Conservation (phyloP, 805 yeast species). For the fission yeast (Schizosaccharomyces pombe) region DNA sequence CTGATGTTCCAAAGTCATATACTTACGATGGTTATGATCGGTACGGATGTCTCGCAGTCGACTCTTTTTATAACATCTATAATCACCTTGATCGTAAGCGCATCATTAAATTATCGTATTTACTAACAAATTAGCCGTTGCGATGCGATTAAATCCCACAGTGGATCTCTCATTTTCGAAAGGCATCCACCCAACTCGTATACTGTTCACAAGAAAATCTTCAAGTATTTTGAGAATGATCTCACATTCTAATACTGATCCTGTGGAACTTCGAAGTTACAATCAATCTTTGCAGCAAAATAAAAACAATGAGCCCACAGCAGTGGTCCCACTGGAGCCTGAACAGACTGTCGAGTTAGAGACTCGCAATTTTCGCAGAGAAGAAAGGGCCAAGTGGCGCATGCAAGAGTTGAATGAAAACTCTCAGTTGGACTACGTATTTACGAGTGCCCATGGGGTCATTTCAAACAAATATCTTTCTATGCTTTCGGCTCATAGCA, state of each 20-base stretch:
- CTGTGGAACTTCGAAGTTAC: neutral
- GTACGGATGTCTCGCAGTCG: constrained; percentile 35
- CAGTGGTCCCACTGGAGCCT: neutral
- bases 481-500: constrained; percentile 70
- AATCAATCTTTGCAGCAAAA: neutral
- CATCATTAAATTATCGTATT: neutral
- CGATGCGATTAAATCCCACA: constrained; percentile 68
- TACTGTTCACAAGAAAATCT: neutral
- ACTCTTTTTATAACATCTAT: constrained; percentile 54
- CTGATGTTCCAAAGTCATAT: neutral
- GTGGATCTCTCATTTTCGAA: constrained; percentile 21
- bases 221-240: neutral
- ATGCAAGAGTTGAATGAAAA: constrained; percentile 37
- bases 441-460: constrained; percentile 38
- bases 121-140: constrained; percentile 25
- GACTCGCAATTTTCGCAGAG: constrained; percentile 11
- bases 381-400: constrained; percentile 15
- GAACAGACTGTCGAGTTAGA: constrained; percentile 11
- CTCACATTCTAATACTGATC: neutral
- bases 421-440: constrained; percentile 65
- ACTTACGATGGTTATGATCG: constrained; percentile 19
- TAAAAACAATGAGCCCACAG: no score
- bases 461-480: constrained; percentile 60
- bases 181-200: constrained; percentile 12
- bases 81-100: constrained; percentile 60